Conservation (phyloP, 1,139 yeast species). For the Yamadazyma mexicana region DNA sequence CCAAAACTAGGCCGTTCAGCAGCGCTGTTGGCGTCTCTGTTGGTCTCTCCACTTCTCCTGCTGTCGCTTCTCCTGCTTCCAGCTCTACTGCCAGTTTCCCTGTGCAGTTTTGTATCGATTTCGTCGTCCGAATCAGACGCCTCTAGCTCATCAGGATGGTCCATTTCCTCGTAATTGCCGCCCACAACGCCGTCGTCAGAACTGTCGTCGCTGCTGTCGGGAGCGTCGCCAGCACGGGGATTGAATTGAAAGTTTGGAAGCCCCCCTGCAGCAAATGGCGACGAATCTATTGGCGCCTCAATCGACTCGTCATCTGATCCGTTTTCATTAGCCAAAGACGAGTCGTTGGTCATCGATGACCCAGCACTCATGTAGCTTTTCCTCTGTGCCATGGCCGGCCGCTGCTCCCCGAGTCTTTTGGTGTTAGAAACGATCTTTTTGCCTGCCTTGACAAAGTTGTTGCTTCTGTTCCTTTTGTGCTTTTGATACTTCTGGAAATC, state of each 20-base stretch:
- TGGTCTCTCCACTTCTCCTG: not conserved
- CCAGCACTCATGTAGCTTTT: conserved; percentile 26
- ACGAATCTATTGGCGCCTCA: not conserved
- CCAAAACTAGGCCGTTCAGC: no score
- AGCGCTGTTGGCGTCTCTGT: no score
- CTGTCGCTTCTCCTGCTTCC: not conserved
- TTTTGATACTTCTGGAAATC: conserved; percentile 11
- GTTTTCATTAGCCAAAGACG: conserved; percentile 6
- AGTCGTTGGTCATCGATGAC: conserved; percentile 25
- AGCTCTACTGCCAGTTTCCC: not conserved
- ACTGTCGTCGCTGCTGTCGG: not conserved
- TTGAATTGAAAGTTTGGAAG: conserved; percentile 11
- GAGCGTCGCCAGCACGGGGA: not conserved
- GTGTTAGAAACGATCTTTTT: conserved; percentile 23
- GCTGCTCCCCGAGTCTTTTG: conserved; percentile 21
- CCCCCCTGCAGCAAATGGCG: not conserved
- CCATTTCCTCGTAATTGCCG: not conserved
- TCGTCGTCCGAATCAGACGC: conserved; percentile 12
- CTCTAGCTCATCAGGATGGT: conserved; percentile 11
- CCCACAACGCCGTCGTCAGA: not conserved
- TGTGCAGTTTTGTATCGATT: not conserved
- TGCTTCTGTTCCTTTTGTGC: conserved; percentile 8
- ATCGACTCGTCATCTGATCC: conserved; percentile 3
- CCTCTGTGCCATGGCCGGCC: conserved; percentile 31
- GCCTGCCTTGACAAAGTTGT: conserved; percentile 35